Conservation (phyloP, 257 asterid genomes). For the Primulina tabacum region DNA sequence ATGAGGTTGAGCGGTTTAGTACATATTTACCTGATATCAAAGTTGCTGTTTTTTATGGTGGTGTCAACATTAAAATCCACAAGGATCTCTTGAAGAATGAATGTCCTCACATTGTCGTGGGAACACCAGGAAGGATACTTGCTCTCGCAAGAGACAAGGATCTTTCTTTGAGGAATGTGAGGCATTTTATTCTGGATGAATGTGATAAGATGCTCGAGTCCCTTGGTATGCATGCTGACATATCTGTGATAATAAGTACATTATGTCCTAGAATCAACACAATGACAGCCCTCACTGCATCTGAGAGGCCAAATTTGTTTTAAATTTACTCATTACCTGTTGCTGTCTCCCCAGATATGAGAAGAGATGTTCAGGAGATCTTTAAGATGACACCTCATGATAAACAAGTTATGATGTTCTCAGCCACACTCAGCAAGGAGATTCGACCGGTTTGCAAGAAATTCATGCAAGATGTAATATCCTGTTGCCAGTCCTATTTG, state of each 20-base stretch:
- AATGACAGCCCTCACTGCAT: background rate
- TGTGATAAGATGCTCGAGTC: slow-evolving; percentile 63
- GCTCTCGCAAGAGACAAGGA: slow-evolving; percentile 50
- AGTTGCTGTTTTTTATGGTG: slow-evolving; percentile 56
- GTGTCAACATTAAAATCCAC: slow-evolving; percentile 46
- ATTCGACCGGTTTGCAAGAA: background rate
- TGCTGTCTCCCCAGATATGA: slow-evolving; percentile 58
- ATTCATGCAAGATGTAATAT: background rate
- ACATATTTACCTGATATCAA: slow-evolving; percentile 59
- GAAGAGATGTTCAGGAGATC: slow-evolving; percentile 91
- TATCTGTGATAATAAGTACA: too few relatives aligned
- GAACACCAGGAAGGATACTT: slow-evolving; percentile 54
- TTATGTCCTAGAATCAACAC: slow-evolving; percentile 21
- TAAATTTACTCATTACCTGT: background rate
- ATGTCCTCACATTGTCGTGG: slow-evolving; percentile 56
- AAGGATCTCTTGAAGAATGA: slow-evolving; percentile 54
- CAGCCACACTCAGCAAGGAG: background rate
- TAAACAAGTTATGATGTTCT: background rate
- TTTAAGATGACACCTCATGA: slow-evolving; percentile 67
- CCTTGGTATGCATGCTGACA: slow-evolving; percentile 30
- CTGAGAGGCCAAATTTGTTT: background rate
- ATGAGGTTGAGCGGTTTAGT: slow-evolving; percentile 88
- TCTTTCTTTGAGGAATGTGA: slow-evolving; percentile 46
- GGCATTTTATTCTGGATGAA: slow-evolving; percentile 57
- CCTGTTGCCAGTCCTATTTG: slow-evolving; percentile 33